Percentiles rank a stretch among this genome's conserved stretches.
These are phyloP conservation scores for Verbena officinalis DNA, from an alignment of 257 asterid genomes.

Conservation along the genomic window DNA sequence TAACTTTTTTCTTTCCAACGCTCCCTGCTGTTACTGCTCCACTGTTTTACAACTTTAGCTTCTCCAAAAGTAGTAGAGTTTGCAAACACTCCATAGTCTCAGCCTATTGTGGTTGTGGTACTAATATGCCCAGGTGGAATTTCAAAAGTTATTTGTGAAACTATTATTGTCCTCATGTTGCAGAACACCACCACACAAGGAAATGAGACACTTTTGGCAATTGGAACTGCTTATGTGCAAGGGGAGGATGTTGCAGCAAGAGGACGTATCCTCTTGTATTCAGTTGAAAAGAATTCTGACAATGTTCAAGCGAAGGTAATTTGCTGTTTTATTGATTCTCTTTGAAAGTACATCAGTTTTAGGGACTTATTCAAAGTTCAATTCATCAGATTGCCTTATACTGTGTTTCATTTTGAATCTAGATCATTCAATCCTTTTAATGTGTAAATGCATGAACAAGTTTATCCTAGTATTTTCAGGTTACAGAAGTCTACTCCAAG, in stretches of 20 bases:
- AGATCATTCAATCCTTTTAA: constrained; percentile 6
- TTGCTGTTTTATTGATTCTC: constrained; percentile 15
- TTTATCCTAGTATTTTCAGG: constrained; percentile 52
- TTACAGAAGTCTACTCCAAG: constrained; percentile 83
- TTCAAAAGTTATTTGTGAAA: constrained; percentile 12
- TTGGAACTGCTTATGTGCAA: constrained; percentile 97
- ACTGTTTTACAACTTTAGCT: too few relatives aligned
- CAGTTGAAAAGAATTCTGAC: constrained; percentile 73
- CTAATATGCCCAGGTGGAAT: constrained; percentile 11
- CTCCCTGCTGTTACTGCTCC: too few relatives aligned
- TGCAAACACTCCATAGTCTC: too few relatives aligned
- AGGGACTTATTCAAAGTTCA: constrained; percentile 25
- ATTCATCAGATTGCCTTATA: constrained; percentile 13
- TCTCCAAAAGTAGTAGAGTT: too few relatives aligned
- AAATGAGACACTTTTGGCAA: constrained; percentile 89
- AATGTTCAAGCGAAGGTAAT: constrained; percentile 65
- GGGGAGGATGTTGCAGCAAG: constrained; percentile 99
- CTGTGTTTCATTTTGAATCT: constrained; percentile 22
- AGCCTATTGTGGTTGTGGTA: constrained; percentile 13
- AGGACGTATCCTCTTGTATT: constrained; percentile 88
- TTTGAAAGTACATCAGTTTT: constrained; percentile 19
- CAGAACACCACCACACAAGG: constrained; percentile 83
- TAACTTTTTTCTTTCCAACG: too few relatives aligned
- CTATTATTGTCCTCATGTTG: constrained; percentile 12
- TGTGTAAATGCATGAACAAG: constrained; percentile 20